These are phyloP conservation scores for Canavalia gladiata DNA, from an alignment of 306 rosid genomes.

Conservation along the genomic window DNA sequence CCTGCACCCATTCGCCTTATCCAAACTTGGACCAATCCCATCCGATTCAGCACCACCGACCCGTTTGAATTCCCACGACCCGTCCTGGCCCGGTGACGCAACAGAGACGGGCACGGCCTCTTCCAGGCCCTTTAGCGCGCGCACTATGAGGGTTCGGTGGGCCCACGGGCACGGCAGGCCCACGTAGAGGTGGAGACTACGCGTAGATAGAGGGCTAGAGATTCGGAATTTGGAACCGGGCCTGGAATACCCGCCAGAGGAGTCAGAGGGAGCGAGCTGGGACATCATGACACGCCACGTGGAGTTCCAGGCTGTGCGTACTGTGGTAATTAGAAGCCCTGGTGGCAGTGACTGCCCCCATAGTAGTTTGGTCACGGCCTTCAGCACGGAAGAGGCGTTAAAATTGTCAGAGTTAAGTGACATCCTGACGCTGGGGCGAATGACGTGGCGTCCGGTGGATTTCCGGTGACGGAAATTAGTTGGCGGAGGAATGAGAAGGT, in stretches of 20 bases:
- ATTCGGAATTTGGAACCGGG: slow-evolving; percentile 79
- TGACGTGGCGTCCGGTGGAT: slow-evolving; percentile 21
- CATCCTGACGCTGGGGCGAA: slow-evolving; percentile 45
- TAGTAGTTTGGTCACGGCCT: slow-evolving; percentile 72
- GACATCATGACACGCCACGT: slow-evolving; percentile 93
- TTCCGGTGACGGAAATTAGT: slow-evolving; percentile 22
- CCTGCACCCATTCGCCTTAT: slow-evolving; percentile 65
- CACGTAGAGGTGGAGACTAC: slow-evolving; percentile 75
- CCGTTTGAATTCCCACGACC: slow-evolving; percentile 81
- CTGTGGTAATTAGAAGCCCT: slow-evolving; percentile 78
- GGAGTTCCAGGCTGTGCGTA: slow-evolving; percentile 83
- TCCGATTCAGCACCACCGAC: slow-evolving; percentile 13
- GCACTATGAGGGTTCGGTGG: slow-evolving; percentile 87
- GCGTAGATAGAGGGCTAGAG: slow-evolving; percentile 14
- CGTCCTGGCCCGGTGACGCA: slow-evolving; percentile 79
- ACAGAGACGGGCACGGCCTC: slow-evolving; percentile 75
- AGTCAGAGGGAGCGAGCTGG: slow-evolving; percentile 93
- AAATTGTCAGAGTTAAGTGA: slow-evolving; percentile 57
- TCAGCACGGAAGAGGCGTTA: slow-evolving; percentile 59
- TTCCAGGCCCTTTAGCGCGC: slow-evolving; percentile 83
- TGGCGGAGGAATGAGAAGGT: slow-evolving; percentile 36
- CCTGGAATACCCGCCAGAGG: slow-evolving; percentile 74
- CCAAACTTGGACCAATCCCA: slow-evolving; percentile 59
- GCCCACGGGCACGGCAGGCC: slow-evolving; percentile 98
- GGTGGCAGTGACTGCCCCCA: slow-evolving; percentile 96